Base-by-base conservation (phyloP, 78 protist genomes). In the Protostelium mycophagum region DNA sequence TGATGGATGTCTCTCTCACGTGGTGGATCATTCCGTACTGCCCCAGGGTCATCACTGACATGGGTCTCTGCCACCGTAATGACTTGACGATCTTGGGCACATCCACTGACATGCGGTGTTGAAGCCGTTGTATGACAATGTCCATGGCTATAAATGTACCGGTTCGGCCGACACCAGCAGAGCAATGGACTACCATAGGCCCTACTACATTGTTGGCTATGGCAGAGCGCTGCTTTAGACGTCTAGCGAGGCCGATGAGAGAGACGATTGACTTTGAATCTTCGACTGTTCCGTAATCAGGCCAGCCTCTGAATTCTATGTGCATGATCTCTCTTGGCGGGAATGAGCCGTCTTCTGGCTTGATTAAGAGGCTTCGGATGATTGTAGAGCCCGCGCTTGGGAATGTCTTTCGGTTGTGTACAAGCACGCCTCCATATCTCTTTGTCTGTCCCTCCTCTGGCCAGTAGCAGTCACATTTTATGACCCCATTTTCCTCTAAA, bases 141-240 rank as follows among this genome's bases (percentile, higher is more conserved):
- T 92, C 93, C 73, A 92, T 87, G 35, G 95, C 91, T 1, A 93
- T 93, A 37, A 94, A 96, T 36, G 96, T 93, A 1, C 97, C 97
- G 0, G 96, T 90, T 28, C 97, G 25, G 38, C 97, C 97, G 38
- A 96, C 91, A 10, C 97, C 97, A 16, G 96, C 97, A 1, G 92
- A 83, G 90, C 97, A 96, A 84, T 96, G 97, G 25, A 94, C 96
- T 1, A 96, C 84, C 0, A 94, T 92, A 36, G 97, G 97, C n/a
- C 93, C 92, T 39, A 86, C 88, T 25, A 87, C 83, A 0, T 88
- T 73, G 36, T 91, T 87, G 0, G 39, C 84, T 37, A 83, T 91
- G 31, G 73, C 73, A 16, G 73, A 5, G 5, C 73, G 5, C 73
- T 16, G 31, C 16, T 16, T 5, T 16, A 51, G 73, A 25, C 16